Evolutionary conservation across 2,329 filamentous ascomycete genomes (phyloP).

Genomic region (Diaporthe destruens): DNA sequence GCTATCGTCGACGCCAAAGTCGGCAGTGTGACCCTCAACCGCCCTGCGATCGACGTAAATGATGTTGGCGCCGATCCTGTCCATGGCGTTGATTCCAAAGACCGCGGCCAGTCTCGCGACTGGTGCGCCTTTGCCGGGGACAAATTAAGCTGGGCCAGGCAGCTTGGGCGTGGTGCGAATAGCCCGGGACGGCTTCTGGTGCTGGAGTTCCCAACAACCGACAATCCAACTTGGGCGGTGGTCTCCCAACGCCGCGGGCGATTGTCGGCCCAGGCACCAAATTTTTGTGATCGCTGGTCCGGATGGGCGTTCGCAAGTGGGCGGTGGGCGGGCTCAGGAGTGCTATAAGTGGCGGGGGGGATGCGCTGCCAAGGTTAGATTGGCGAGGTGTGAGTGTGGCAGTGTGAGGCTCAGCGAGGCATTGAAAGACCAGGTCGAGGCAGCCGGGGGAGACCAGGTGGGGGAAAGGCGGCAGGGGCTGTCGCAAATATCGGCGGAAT

Average conservation of each 20-base stretch:
- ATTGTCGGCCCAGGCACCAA: constrained; percentile 42
- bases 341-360: constrained; percentile 26
- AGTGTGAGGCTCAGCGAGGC: constrained; percentile 30
- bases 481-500: constrained; percentile 37
- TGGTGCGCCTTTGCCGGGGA: constrained; percentile 66
- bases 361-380: constrained; percentile 27
- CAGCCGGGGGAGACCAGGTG: constrained; percentile 30
- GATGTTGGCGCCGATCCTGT: constrained; percentile 68
- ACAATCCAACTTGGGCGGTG: constrained; percentile 41
- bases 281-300: constrained; percentile 33
- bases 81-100: constrained; percentile 65
- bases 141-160: constrained; percentile 44
- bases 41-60: constrained; percentile 71
- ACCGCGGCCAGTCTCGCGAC: constrained; percentile 71
- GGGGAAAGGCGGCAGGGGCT: constrained; percentile 21
- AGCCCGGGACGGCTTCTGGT: constrained; percentile 42
- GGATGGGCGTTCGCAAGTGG: constrained; percentile 18
- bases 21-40: constrained; percentile 54
- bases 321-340: constrained; percentile 16
- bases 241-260: constrained; percentile 40
- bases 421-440: constrained; percentile 30
- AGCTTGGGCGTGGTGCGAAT: constrained; percentile 29
- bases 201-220: constrained; percentile 38
- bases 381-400: constrained; percentile 20
- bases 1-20: constrained; percentile 45